phyloP scores from a whole-genome alignment of 495 filamentous ascomycete species.

The Jackrogersella multiformis region DNA sequence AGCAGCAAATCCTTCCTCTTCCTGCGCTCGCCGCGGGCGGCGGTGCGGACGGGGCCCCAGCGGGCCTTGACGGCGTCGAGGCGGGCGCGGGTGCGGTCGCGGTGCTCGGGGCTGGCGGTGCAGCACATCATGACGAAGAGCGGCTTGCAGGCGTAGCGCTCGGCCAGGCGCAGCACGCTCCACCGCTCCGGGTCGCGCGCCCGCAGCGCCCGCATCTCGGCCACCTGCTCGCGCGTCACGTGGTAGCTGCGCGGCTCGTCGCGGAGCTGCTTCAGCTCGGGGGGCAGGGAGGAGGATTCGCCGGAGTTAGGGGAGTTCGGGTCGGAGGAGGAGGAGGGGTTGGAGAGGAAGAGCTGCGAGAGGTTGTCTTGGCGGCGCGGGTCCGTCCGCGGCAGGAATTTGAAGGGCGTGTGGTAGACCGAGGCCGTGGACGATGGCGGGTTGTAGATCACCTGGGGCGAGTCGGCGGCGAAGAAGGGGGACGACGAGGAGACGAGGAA shows the following conservation, averaged over 20 bases:
- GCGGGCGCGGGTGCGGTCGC: constrained; percentile 48
- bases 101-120: constrained; percentile 51
- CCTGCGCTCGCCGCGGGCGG: constrained; percentile 77
- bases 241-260: constrained; percentile 87
- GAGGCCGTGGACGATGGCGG: constrained; percentile 86
- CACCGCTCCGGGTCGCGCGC: constrained; percentile 72
- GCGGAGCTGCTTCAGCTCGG: constrained; percentile 54
- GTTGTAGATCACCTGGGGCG: constrained; percentile 87
- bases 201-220: constrained; percentile 79
- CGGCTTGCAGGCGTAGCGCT: constrained; percentile 78
- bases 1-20: constrained; percentile 70
- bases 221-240: constrained; percentile 75
- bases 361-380: constrained; percentile 67
- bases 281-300: too few relatives aligned
- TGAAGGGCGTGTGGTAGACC: constrained; percentile 85
- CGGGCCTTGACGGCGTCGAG: constrained; percentile 68
- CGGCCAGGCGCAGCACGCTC: constrained; percentile 74
- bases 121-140: constrained; percentile 73
- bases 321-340: constrained; percentile 27
- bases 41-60: constrained; percentile 76
- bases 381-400: constrained; percentile 87
- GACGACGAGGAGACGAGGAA: constrained; percentile 64
- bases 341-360: constrained; percentile 39
- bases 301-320: constrained; percentile 11
- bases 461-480: too few relatives aligned